Evolutionary conservation across 2,329 filamentous ascomycete species (phyloP), one percentile per base, ranked within the genome.

Genomic region (Fusarium nematophilum): DNA sequence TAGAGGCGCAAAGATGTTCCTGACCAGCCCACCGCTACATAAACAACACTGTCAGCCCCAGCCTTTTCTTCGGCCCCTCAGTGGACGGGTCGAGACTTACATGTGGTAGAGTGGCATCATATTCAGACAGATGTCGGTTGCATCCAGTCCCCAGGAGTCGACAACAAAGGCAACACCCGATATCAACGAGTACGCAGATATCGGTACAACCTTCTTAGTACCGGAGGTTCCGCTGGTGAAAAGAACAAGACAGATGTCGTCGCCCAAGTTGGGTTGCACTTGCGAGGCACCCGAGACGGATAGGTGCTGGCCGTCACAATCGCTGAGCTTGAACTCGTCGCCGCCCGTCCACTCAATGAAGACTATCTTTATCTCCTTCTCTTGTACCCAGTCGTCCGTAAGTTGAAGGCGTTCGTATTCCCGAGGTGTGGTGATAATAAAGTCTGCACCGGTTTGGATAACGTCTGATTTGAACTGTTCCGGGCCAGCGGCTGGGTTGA

Each of bases 101-200:
- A 84, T 74, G 68, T 86, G 83, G 67, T 84, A 83, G 6, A 86
- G 70, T 0, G 83, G 83, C 83, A 86, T 86, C 80, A 85, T 84
- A 64, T 86, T 86, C 18, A 85, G 67, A 65, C 83, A 86, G 1
- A 79, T 75, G 61, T 85, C 83, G 1, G 70, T 66, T 2, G 73
- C 64, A 2, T 70, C 76, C 14, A 86, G 65, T 2, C 78, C 80
- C 81, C 83, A 85, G 0, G 81, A 84, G 14, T 83, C 78, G 23
- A 84, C 79, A 5, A 85, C 82, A 52, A 81, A 81, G 2, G 78
- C 75, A 4, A 83, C 78, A 3, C 83, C 83, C 7, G 76, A 73
- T 8, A 85, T 70, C 44, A 86, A 78, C 3, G 81, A 80, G 54
- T 83, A 79, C 0, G 78, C 72, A 2, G 78, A 81, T 21, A 85